Conservation (phyloP, 2,329 filamentous ascomycete species). For the Botrytis aclada region DNA sequence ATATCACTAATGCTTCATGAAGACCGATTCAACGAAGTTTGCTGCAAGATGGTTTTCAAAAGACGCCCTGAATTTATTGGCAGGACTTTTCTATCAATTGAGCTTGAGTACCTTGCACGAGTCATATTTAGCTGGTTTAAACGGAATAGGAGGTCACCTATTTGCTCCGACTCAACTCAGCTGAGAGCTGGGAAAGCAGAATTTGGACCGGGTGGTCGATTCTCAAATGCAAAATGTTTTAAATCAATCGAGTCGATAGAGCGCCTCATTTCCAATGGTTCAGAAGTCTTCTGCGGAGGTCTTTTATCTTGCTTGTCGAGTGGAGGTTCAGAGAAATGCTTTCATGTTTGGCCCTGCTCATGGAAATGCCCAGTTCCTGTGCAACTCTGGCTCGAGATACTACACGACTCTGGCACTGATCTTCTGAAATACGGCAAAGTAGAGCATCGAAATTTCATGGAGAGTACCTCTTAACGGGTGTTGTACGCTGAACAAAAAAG, state of each 20-base stretch:
- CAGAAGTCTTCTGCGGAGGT: neutral
- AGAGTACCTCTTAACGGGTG: neutral
- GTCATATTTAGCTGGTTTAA: too few species aligned
- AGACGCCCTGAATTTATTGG: rapidly evolving
- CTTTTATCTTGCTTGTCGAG: too few species aligned
- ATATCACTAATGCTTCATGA: neutral
- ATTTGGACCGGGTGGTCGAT: neutral
- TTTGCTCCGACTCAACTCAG: neutral
- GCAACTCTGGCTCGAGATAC: neutral
- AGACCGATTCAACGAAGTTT: neutral
- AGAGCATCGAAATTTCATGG: neutral
- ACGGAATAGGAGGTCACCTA: rapidly evolving
- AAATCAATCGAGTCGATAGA: neutral
- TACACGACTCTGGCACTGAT: neutral
- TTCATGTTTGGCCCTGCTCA: too few species aligned
- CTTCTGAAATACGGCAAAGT: neutral
- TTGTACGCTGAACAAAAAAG: too few species aligned
- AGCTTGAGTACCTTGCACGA: neutral
- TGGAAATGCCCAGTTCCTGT: neutral
- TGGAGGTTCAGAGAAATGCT: rapidly evolving
- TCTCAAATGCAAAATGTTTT: rapidly evolving
- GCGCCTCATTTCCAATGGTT: rapidly evolving
- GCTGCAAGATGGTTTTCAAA: neutral
- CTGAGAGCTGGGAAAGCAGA: neutral
- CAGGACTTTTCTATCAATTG: neutral